Evolutionary conservation across 345 rosid genomes (phyloP), one percentile per base, ranked within the genome.

Genomic region (Ceriops decandra): DNA sequence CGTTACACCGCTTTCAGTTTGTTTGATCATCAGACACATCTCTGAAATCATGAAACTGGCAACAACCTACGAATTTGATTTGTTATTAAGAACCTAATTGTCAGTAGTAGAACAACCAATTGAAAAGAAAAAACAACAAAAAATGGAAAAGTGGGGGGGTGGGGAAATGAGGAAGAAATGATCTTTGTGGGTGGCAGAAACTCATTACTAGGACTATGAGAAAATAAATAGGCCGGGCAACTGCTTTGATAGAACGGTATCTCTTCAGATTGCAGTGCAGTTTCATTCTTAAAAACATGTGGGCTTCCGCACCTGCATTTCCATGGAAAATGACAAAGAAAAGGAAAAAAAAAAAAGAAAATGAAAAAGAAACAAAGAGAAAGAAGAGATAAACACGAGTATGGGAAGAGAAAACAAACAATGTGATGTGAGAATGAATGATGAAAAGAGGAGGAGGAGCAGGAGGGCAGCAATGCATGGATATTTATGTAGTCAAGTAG

Each of bases 171-270:
- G 20, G 10, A 69, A 5, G 21, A 3, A 47, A 51, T 7, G 17
- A 15, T 7, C 5, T 17, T 31, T 6, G 11, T 19, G 52, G 47
- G 8, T 38, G 46, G 46, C 2, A 38, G 46, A 38, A 42, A 42
- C 15, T 42, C 30, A 19, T 52, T 71, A 79, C 82, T 1, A 74
- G 64, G 68, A 74, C 35, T 42, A 79, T 3, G 57, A 61, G 33
- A 59, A 74, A 74, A 63, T 49, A 72, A 54, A 59, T 63, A 31
- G 78, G 73, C 68, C 71, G 53, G 7, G 61, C 38, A 62, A 71
- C 22, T 7, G 72, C 72, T 51, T 64, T 68, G 17, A 73, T 33
- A 28, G 61, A 57, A 16, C 68, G 69, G 22, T 58, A 67, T 58
- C 59, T 74, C 53, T 56, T 61, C 8, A 35, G 32, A 20, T 68